Evolutionary conservation across 164 flowering plant genomes (phyloP), one percentile per base, ranked within the genome.

Genomic region (Sextonia rubra): DNA sequence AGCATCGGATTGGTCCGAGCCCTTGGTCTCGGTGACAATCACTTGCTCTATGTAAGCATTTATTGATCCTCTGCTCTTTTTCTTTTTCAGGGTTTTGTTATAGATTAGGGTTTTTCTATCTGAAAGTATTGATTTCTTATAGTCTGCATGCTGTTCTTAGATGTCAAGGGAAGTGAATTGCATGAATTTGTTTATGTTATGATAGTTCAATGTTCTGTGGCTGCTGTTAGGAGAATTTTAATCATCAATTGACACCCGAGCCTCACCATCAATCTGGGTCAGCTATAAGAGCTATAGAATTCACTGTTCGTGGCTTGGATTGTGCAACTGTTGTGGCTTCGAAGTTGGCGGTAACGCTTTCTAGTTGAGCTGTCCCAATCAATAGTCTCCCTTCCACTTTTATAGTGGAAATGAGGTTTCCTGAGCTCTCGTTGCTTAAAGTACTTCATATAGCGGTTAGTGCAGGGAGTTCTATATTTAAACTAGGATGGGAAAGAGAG

Each of bases 1-100:
- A 77, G 92, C 79, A 64, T 94, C 71, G 99, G 98, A 1, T 79
- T 94, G 82, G 91, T 89, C 74, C 88, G 92, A 25, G 99, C 99
- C 37, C 97, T 94, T 3, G 99, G 98, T 24, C 76, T 94, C 23
- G 70, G 87, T 17, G 91, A 88, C 18, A 90, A 85, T 70, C 91
- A 89, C 12, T 74, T 52, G 52, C 49, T 94, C 32, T 92, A 85
- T 75, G 98, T 92, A 69, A 88, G 90, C 80, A 64, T 24, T 47
- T 30, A 12, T 25, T 61, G 27, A 7, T 12, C 26, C 3, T 47
- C 30, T 22, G 1, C 20, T 7, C 26, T 22, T 15, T 12, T 17
- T 61, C 17, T 3, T n/a, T 20, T 64, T 64, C n/a, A 27, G 20
- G 37, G 17, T 64, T 22, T 64, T 64, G 6, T 2, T 64, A 6